Evolutionary conservation across 495 filamentous ascomycete species (phyloP).

Genomic region (Tetracladium marchalianum): DNA sequence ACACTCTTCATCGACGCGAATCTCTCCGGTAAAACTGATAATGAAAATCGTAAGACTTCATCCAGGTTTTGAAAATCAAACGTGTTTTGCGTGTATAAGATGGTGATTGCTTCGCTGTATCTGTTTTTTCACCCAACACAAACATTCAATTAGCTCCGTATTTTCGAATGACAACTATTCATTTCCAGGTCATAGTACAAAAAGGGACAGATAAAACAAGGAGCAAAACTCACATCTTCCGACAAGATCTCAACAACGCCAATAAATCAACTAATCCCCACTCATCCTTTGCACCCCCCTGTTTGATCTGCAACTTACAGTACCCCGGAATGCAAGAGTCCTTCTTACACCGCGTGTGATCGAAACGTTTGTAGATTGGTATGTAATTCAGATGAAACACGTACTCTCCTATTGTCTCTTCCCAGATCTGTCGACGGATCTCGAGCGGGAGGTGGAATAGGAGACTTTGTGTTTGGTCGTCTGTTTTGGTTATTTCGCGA

Average conservation of each 20-base stretch:
- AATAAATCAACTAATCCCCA: conserved; percentile 1
- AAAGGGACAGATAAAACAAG: neutral
- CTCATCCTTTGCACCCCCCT: conserved; percentile 1
- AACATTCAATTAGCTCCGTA: neutral
- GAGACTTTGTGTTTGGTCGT: neutral
- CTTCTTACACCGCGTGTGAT: conserved; percentile 2
- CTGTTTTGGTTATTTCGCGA: neutral
- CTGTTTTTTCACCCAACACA: neutral
- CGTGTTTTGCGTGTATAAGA: conserved; percentile 1
- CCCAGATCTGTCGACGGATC: conserved; percentile 3
- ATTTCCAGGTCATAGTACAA: neutral
- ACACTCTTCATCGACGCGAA: neutral
- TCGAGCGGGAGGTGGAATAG: conserved; percentile 2
- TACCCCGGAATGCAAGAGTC: neutral
- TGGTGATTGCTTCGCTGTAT: conserved; percentile 4
- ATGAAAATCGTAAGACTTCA: neutral
- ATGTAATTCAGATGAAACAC: conserved; percentile 1
- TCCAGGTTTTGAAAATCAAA: conserved; percentile 1
- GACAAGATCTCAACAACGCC: neutral
- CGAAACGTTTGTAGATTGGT: neutral
- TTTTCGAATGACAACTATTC: neutral
- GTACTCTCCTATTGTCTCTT: conserved; percentile 6
- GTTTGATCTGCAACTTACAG: neutral
- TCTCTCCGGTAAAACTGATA: conserved; percentile 1
- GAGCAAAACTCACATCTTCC: conserved; percentile 3